A percentile compares a stretch with the other conserved stretches of the same genome.
Conservation (phyloP, 208 protist species). For the Leishmania tarentolae region DNA sequence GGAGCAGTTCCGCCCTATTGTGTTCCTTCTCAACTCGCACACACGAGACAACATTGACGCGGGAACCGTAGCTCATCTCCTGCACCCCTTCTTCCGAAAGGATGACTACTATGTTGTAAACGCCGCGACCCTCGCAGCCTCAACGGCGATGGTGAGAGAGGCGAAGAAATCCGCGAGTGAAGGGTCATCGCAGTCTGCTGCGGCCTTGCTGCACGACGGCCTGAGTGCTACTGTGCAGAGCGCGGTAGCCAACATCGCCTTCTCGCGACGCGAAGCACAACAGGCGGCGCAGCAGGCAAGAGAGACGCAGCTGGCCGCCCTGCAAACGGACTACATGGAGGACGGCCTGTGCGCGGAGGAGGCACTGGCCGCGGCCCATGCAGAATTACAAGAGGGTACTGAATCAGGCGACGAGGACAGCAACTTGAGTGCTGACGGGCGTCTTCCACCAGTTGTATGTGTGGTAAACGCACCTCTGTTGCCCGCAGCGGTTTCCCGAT, state of each 20-base stretch:
- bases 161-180: conserved; percentile 6
- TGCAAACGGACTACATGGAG: conserved; percentile 68
- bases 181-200: neutral
- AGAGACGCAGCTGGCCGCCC: conserved; percentile 26
- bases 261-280: conserved; percentile 41
- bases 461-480: conserved; percentile 13
- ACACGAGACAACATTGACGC: conserved; percentile 28
- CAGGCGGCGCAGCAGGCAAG: conserved; percentile 32
- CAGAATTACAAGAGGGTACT: conserved; percentile 40
- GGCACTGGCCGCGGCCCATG: conserved; percentile 44
- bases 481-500: conserved; percentile 6
- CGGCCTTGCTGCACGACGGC: neutral
- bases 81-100: conserved; percentile 23
- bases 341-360: conserved; percentile 66
- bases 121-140: conserved; percentile 1
- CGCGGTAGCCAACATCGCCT: conserved; percentile 58
- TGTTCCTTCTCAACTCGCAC: conserved; percentile 27
- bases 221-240: conserved; percentile 21
- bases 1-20: conserved; percentile 17
- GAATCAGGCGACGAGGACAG: conserved; percentile 33
- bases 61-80: conserved; percentile 15
- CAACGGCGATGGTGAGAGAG: conserved; percentile 8
- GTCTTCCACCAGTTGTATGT: conserved; percentile 42
- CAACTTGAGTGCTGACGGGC: conserved; percentile 13
- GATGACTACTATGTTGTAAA: conserved; percentile 30